Percentiles rank a stretch among this genome's conserved stretches.
Evolutionary conservation across 371 early-diverging fungal genomes (phyloP).

Genomic region (Syncephalastrum sp.): DNA sequence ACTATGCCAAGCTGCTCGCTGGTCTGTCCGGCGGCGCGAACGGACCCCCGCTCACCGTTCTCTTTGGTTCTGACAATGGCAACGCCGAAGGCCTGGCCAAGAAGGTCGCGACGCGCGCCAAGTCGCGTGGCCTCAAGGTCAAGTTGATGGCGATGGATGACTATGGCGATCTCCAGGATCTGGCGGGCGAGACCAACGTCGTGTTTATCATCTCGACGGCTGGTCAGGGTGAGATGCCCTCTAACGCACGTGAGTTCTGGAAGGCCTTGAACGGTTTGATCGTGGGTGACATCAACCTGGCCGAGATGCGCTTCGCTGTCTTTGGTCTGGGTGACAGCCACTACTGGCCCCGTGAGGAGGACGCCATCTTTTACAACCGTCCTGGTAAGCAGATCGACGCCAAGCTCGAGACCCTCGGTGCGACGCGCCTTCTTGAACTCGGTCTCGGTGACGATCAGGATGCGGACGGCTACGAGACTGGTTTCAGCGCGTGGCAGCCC

Average conservation of each 20-base stretch:
- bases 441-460: slow-evolving; percentile 93
- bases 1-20: slow-evolving; percentile 66
- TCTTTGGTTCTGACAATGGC: slow-evolving; percentile 91
- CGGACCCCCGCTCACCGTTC: slow-evolving; percentile 77
- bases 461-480: slow-evolving; percentile 87
- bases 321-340: slow-evolving; percentile 93
- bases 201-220: slow-evolving; percentile 84
- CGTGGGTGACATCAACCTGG: slow-evolving; percentile 64
- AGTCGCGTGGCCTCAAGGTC: slow-evolving; percentile 74
- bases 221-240: slow-evolving; percentile 95
- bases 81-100: slow-evolving; percentile 85
- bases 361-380: slow-evolving; percentile 88
- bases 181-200: slow-evolving; percentile 73
- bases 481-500: slow-evolving; percentile 74
- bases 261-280: slow-evolving; percentile 60
- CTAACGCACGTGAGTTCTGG: slow-evolving; percentile 86
- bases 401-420: slow-evolving; percentile 76
- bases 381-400: slow-evolving; percentile 84
- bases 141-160: slow-evolving; percentile 82
- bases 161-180: slow-evolving; percentile 70
- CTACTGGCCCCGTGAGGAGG: slow-evolving; percentile 94
- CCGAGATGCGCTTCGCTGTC: slow-evolving; percentile 71
- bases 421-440: slow-evolving; percentile 55
- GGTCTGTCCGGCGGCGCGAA: slow-evolving; percentile 65
- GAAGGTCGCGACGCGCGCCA: slow-evolving; percentile 77